phyloP scores from a whole-genome alignment of 176 grass and related monocot genomes.

The Triticum timopheevii region DNA sequence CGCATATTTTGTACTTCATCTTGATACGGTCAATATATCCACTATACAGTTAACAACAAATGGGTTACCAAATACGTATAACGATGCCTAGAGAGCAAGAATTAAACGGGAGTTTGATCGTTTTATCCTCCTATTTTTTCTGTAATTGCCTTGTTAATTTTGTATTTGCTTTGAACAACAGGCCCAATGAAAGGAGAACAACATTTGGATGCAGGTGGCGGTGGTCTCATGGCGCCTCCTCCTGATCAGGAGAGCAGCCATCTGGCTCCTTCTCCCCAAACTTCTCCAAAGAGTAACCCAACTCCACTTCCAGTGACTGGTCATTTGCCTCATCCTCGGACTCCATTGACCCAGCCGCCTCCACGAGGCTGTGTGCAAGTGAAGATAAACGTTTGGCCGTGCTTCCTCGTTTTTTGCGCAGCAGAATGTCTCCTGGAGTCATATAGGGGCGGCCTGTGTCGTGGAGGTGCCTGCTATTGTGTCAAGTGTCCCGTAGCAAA shows the following conservation, averaged over 20 bases:
- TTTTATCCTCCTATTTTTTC: background rate
- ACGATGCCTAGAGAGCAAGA: background rate
- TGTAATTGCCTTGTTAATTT: background rate
- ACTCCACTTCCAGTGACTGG: background rate
- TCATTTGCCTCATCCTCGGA: background rate
- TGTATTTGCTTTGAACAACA: background rate
- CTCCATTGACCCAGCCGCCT: background rate
- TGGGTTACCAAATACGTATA: background rate
- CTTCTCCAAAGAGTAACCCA: background rate
- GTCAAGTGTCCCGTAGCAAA: background rate
- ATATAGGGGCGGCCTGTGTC: background rate
- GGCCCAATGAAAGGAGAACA: background rate
- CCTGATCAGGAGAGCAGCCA: background rate
- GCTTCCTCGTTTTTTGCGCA: background rate
- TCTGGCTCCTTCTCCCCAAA: background rate
- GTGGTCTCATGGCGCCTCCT: background rate
- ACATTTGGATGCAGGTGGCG: background rate
- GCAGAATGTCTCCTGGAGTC: background rate
- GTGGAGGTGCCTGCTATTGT: background rate
- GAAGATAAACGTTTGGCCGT: background rate
- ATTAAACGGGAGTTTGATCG: no score
- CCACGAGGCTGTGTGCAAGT: background rate
- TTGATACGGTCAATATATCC: background rate
- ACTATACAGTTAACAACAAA: background rate
- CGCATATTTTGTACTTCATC: background rate